A percentile compares a stretch with the other conserved stretches of the same genome.
phyloP scores from a whole-genome alignment of 164 flowering plant species.

The Magnolia changhungtana region DNA sequence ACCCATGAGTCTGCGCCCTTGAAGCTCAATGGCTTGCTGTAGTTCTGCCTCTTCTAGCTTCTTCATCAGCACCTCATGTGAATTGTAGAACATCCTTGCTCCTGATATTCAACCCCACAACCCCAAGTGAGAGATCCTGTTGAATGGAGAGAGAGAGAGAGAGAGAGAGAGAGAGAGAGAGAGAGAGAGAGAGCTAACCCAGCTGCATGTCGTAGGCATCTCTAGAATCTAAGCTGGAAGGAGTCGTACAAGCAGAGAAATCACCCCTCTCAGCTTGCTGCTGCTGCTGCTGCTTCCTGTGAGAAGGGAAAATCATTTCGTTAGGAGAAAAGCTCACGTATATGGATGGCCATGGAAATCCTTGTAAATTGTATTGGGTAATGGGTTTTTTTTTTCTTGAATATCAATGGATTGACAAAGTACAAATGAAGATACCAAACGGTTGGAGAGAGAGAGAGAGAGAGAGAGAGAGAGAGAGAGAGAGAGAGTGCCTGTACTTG shows the following conservation, averaged over 20 bases:
- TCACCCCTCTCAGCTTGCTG: slow-evolving; percentile 66
- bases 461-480: not conserved
- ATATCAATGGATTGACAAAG: not conserved
- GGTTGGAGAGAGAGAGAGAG: not conserved
- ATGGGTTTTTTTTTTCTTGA: not conserved
- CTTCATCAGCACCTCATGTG: slow-evolving; percentile 64
- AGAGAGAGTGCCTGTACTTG: slow-evolving; percentile 43
- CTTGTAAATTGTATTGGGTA: too few species aligned
- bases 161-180: not conserved
- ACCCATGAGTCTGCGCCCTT: slow-evolving; percentile 70
- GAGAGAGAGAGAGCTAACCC: slow-evolving; percentile 37
- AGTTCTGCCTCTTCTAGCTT: slow-evolving; percentile 80
- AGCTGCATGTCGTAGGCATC: slow-evolving; percentile 72
- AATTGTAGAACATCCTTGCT: slow-evolving; percentile 58
- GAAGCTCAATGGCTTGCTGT: slow-evolving; percentile 83
- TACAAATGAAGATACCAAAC: not conserved
- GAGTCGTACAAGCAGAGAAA: slow-evolving; percentile 56
- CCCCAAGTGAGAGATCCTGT: not conserved
- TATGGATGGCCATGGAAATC: not conserved
- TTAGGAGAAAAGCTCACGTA: not conserved
- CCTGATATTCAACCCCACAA: slow-evolving; percentile 25
- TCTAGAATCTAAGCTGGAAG: slow-evolving; percentile 70
- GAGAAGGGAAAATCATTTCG: not conserved
- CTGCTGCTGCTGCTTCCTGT: slow-evolving; percentile 53
- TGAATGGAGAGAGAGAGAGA: not conserved